Percentiles rank a stretch among this genome's conserved stretches.
Conservation (phyloP, 805 yeast genomes). For the Barnettozyma botsteinii region DNA sequence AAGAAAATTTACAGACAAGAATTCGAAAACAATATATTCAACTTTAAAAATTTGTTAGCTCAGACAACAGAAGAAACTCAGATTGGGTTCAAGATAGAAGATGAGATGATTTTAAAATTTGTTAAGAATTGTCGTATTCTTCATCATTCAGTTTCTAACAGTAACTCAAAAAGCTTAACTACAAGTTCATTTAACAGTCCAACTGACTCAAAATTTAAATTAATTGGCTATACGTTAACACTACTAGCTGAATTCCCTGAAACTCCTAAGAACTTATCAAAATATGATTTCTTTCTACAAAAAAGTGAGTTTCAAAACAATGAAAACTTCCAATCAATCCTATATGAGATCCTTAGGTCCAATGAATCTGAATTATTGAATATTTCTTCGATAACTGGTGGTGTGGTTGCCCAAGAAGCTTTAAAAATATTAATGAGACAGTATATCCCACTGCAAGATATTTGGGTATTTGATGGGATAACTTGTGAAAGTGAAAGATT, state of each 20-base stretch:
- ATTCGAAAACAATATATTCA: conserved; percentile 42
- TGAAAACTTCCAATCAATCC: conserved; percentile 34
- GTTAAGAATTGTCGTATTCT: conserved; percentile 57
- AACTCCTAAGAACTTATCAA: neutral
- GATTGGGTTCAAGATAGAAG: conserved; percentile 26
- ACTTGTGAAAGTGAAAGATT: conserved; percentile 37
- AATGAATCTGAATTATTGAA: conserved; percentile 48
- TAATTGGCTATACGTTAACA: neutral
- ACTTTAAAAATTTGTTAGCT: conserved; percentile 32
- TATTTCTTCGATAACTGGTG: conserved; percentile 69
- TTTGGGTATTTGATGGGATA: conserved; percentile 69
- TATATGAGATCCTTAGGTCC: conserved; percentile 37
- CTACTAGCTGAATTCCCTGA: neutral
- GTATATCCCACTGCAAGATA: conserved; percentile 70
- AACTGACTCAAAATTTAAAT: conserved; percentile 6
- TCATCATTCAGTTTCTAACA: conserved; percentile 9
- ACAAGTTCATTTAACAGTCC: neutral
- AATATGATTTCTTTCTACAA: neutral
- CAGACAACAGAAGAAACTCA: conserved; percentile 23
- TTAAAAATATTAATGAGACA: conserved; percentile 73
- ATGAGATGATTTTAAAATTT: conserved; percentile 36
- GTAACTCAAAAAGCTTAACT: neutral
- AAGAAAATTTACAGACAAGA: conserved; percentile 53
- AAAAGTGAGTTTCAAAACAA: conserved; percentile 5
- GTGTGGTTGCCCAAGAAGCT: conserved; percentile 79